Evolutionary conservation across 2,329 filamentous ascomycete genomes (phyloP).

Genomic region (Pseudogymnoascus sp.): DNA sequence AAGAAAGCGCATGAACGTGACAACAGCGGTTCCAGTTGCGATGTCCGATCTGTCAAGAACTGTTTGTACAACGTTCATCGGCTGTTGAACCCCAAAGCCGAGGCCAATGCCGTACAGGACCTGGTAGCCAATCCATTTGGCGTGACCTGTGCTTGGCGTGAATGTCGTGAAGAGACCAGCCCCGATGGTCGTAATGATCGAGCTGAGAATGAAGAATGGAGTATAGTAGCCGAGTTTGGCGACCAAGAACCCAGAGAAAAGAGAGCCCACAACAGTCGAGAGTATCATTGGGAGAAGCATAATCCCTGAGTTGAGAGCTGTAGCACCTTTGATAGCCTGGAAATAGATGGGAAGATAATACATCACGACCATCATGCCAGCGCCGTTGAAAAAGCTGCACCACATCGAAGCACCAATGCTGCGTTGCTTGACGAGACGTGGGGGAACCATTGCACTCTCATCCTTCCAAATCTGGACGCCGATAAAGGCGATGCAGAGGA

Average conservation of each 20-base stretch:
- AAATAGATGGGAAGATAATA: conserved; percentile 42
- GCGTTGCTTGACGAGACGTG: conserved; percentile 32
- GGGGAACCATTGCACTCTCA: conserved; percentile 32
- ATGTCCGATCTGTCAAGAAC: conserved; percentile 43
- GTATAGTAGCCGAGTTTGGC: conserved; percentile 29
- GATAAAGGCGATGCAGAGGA: conserved; percentile 24
- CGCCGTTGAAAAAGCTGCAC: conserved; percentile 31
- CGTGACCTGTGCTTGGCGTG: conserved; percentile 27
- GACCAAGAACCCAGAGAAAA: conserved; percentile 29
- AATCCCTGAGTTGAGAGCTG: conserved; percentile 34
- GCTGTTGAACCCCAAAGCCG: conserved; percentile 22
- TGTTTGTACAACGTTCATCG: conserved; percentile 41
- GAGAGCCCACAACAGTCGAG: conserved; percentile 26
- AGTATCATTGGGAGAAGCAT: conserved; percentile 32
- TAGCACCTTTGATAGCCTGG: conserved; percentile 38
- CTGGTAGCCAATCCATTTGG: conserved; percentile 33
- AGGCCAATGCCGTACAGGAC: conserved; percentile 15
- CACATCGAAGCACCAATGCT: conserved; percentile 29
- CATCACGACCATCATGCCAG: conserved; percentile 28
- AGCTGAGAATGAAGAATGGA: conserved; percentile 23
- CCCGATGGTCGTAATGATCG: conserved; percentile 31
- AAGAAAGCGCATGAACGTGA: conserved; percentile 58
- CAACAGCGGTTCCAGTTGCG: conserved; percentile 45
- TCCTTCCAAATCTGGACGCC: conserved; percentile 11
- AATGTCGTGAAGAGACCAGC: conserved; percentile 36